Evolutionary conservation across 805 yeast genomes (phyloP), one percentile per base, ranked within the genome.

Genomic region (Myxozyma udenii): DNA sequence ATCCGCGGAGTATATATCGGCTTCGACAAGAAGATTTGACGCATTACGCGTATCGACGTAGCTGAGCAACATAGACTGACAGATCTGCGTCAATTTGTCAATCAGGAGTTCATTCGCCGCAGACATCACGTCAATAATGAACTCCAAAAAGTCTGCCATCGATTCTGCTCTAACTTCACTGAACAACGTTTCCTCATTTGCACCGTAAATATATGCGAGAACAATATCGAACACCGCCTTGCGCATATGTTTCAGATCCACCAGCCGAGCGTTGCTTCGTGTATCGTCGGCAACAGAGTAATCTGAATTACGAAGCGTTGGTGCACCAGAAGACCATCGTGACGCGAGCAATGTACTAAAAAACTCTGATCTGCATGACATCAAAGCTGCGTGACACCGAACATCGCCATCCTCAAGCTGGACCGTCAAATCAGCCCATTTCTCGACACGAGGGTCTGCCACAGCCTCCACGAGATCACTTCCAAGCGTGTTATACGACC

Each of bases 71-170:
- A 60, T 48, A 3, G 79, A 64, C 62, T 89, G 89, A 46, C 87
- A 77, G 32, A 79, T 67, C 39, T 78, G 76, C 52, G 81, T 81
- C 40, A 87, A 70, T 12, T 78, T 80, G 28, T 76, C 73, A 26
- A 87, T 61, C 58, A 85, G 65, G 6, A 88, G 65, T 59, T 82
- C 83, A 62, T 87, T 90, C 2, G 85, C 68, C 2, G 79, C 65
- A 46, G 78, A 81, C 48, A 86, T 71, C 30, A 85, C 62, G 11
- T 80, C 86, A 22, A 89, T 68, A 2, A 80, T 68, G 37, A 72
- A 63, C 50, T 78, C 78, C 19, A 83, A 72, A 51, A 82, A 81
- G 1, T 75, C 75, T 18, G 69, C 63, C 52, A 28, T 60, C 36
- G 28, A 63, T 67, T 52, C 40, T 12, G 62, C 45, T 2, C 43